A percentile compares a stretch with the other conserved stretches of the same genome.
Conservation (phyloP, 163 green algal species). For the Scenedesmus sp. region DNA sequence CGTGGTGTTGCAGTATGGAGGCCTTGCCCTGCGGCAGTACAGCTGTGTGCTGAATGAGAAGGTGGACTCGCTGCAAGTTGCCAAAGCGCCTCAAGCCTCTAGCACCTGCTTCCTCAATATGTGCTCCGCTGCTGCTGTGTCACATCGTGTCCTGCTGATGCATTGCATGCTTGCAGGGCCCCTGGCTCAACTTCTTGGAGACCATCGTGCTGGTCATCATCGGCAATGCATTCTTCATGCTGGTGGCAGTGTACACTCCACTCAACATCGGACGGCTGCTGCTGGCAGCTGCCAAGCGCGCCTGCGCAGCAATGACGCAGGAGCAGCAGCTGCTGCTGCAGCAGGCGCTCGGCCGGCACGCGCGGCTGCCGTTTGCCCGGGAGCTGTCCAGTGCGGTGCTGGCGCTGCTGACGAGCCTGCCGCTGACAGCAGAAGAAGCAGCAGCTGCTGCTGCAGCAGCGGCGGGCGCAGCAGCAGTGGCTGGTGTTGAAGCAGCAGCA, state of each 20-base stretch:
- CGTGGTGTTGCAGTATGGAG: too few species aligned
- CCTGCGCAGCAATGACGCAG: background rate
- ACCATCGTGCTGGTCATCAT: slow-evolving; percentile 43
- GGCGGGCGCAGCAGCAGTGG: background rate
- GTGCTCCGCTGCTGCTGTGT: background rate
- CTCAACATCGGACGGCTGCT: slow-evolving; percentile 43
- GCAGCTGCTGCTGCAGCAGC: slow-evolving; percentile 11
- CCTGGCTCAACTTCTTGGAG: slow-evolving; percentile 47
- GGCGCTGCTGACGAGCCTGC: slow-evolving; percentile 2
- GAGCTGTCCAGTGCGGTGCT: background rate
- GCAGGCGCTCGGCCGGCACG: background rate
- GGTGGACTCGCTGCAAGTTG: too few species aligned
- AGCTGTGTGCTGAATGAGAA: too few species aligned
- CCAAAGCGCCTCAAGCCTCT: too few species aligned
- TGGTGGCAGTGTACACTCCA: slow-evolving; percentile 10
- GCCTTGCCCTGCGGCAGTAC: too few species aligned
- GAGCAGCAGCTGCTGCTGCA: slow-evolving; percentile 1
- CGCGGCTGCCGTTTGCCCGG: background rate
- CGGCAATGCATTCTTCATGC: slow-evolving; percentile 47
- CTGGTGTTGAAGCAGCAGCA: background rate
- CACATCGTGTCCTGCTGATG: background rate
- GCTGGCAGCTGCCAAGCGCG: slow-evolving; percentile 4
- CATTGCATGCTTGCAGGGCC: slow-evolving; percentile 21
- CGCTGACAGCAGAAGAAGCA: background rate
- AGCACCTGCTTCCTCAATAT: background rate